These are phyloP conservation scores for Candida peoriensis DNA, from an alignment of 805 yeast genomes.

Conservation along the genomic window DNA sequence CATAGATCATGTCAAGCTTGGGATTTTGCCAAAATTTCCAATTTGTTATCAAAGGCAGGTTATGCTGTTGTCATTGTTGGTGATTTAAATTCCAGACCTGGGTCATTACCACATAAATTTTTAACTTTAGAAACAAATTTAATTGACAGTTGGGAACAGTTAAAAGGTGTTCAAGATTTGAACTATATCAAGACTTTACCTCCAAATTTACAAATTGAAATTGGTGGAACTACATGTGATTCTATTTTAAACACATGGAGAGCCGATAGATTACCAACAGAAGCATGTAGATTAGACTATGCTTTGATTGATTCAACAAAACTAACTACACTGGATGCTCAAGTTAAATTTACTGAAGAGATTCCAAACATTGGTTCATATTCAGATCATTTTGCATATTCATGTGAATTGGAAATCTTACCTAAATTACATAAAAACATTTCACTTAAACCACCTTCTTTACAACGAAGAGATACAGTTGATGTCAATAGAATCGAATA, in stretches of 20 bases:
- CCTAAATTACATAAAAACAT: not conserved
- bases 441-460: not conserved
- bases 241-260: conserved; percentile 88
- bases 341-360: conserved; percentile 68
- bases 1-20: conserved; percentile 95
- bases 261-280: conserved; percentile 25
- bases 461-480: not conserved
- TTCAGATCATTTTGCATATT: conserved; percentile 91
- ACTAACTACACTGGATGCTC: conserved; percentile 53
- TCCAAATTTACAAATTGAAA: conserved; percentile 56
- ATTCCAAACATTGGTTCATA: conserved; percentile 67
- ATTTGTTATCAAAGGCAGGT: conserved; percentile 62
- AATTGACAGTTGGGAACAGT: conserved; percentile 76
- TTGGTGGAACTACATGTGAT: conserved; percentile 89
- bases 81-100: conserved; percentile 87
- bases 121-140: conserved; percentile 66
- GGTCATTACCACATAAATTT: conserved; percentile 72
- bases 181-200: conserved; percentile 39
- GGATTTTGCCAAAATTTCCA: conserved; percentile 75
- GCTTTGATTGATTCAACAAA: conserved; percentile 64
- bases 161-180: conserved; percentile 45
- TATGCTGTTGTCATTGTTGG: conserved; percentile 88
- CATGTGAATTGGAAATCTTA: conserved; percentile 33
- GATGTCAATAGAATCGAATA: conserved; percentile 8
- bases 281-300: conserved; percentile 80